Evolutionary conservation across 2,329 filamentous ascomycete species (phyloP), one percentile per base, ranked within the genome.

Genomic region (Phoma sp.): DNA sequence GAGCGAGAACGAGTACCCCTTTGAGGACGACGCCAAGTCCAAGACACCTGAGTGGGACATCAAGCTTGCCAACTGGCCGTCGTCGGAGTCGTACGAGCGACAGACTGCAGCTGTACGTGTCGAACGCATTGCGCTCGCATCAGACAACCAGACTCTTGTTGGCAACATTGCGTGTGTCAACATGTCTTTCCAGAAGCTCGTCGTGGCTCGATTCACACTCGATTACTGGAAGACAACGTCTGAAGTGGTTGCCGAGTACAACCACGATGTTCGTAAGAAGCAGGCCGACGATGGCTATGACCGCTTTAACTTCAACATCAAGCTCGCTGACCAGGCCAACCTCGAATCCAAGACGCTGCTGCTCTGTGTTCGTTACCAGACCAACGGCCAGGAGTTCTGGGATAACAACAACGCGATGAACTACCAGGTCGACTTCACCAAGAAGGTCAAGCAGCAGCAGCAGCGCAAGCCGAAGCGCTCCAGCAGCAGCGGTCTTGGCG

Each of bases 161-260:
- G 95, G 95, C 12, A 90, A 87, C 17, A 84, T 96, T 47, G 90
- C 87, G 7, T 93, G 96, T 21, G 87, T 89, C 72, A 99, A 99
- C 76, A 77, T 98, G 38, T 86, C 92, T 0, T 99, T 96, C 78
- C 85, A 93, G 49, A 99, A 99, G 78, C 76, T 82, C 6, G 91
- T 99, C 49, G 87, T 89, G n/a, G 94, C 92, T 74, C 87, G 95
- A 45, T 99, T 99, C 76, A 99, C 95, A 0, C 84, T 97, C 41
- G 95, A 99, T 75, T 95, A 96, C 78, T 99, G 95, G 95, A 96
- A 96, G 82, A 99, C 95, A 0, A 96, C 93, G 0, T 99, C 95
- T 0, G 95, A 99, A 73, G 90, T 98, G 1, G 83, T 84, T 33
- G 94, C 91, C n/a, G 92, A 97, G 68, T 99, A 86, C 78, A 88